A percentile compares a stretch with the other conserved stretches of the same genome.
Conservation (phyloP, 2,329 filamentous ascomycete species). For the Epichloe sylvatica region DNA sequence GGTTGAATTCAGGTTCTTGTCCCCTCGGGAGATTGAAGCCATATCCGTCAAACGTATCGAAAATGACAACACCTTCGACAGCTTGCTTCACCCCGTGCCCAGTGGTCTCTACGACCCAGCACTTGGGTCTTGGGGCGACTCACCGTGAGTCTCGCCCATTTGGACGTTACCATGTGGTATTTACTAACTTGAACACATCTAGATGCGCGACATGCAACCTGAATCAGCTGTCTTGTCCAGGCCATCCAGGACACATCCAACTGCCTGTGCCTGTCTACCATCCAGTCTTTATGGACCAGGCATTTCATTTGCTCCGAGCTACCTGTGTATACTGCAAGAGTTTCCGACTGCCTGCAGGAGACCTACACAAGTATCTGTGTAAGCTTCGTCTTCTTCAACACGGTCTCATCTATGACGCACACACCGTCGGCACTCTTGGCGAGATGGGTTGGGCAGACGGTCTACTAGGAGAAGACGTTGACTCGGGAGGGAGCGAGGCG, state of each 20-base stretch:
- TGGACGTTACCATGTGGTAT: slow-evolving; percentile 2
- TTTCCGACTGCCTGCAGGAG: slow-evolving; percentile 63
- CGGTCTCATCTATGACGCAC: slow-evolving; percentile 60
- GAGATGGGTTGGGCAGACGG: slow-evolving; percentile 26
- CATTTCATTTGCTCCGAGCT: slow-evolving; percentile 68
- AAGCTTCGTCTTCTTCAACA: slow-evolving; percentile 76
- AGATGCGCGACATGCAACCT: slow-evolving; percentile 91
- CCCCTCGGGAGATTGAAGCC: slow-evolving; percentile 66
- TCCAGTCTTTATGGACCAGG: slow-evolving; percentile 90
- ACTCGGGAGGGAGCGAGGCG: slow-evolving; percentile 41
- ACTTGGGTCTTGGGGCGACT: slow-evolving; percentile 77
- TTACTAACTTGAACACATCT: neutral
- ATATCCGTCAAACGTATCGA: slow-evolving; percentile 91
- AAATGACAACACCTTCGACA: slow-evolving; percentile 89
- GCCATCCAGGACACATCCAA: slow-evolving; percentile 90
- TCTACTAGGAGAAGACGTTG: slow-evolving; percentile 19
- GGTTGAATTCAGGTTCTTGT: slow-evolving; percentile 81
- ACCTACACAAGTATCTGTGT: slow-evolving; percentile 68
- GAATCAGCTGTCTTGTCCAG: slow-evolving; percentile 68
- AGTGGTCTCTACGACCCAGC: slow-evolving; percentile 88
- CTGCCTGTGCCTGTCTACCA: slow-evolving; percentile 89
- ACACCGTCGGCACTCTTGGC: slow-evolving; percentile 39
- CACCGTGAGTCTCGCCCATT: slow-evolving; percentile 40
- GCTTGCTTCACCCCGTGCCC: slow-evolving; percentile 72
- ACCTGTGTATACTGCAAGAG: slow-evolving; percentile 86